phyloP scores from a whole-genome alignment of 2,329 filamentous ascomycete genomes.

The Talaromyces sp. region DNA sequence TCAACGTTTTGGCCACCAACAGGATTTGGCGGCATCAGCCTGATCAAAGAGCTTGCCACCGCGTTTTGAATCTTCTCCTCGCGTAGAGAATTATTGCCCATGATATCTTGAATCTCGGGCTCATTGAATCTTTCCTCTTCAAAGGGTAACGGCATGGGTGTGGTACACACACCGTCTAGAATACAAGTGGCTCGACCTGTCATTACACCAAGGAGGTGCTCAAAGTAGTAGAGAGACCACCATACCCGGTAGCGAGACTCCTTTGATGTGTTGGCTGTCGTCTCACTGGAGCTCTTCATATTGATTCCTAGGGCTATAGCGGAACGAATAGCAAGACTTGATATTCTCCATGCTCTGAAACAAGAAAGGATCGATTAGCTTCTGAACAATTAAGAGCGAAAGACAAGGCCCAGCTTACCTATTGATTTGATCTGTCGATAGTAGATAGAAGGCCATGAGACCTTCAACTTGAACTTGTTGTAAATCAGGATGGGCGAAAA shows the following conservation, averaged over 20 bases:
- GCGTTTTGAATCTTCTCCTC: conserved; percentile 30
- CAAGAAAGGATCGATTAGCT: background rate
- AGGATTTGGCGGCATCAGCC: conserved; percentile 32
- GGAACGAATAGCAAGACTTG: conserved; percentile 41
- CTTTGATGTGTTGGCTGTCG: conserved; percentile 39
- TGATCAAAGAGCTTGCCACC: conserved; percentile 31
- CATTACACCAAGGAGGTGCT: conserved; percentile 45
- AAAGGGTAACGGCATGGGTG: conserved; percentile 41
- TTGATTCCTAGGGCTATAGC: conserved; percentile 44
- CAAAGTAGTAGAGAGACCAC: conserved; percentile 45
- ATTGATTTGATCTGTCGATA: conserved; percentile 44
- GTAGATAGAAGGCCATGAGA: conserved; percentile 43
- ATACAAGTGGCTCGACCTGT: conserved; percentile 46
- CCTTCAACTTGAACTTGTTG: conserved; percentile 46
- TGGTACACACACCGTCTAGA: conserved; percentile 41
- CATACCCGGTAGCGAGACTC: conserved; percentile 46
- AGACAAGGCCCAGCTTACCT: conserved; percentile 28
- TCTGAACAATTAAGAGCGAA: background rate
- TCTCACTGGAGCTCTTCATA: conserved; percentile 40
- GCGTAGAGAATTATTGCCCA: conserved; percentile 30
- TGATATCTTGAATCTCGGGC: conserved; percentile 30
- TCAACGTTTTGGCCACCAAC: conserved; percentile 26
- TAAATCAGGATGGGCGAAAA: conserved; percentile 45
- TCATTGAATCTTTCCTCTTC: conserved; percentile 39
- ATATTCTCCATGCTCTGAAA: conserved; percentile 44